A percentile compares a stretch with the other conserved stretches of the same genome.
Evolutionary conservation across 768 basidiomycete species (phyloP).

Genomic region (Calocybe cyanea): DNA sequence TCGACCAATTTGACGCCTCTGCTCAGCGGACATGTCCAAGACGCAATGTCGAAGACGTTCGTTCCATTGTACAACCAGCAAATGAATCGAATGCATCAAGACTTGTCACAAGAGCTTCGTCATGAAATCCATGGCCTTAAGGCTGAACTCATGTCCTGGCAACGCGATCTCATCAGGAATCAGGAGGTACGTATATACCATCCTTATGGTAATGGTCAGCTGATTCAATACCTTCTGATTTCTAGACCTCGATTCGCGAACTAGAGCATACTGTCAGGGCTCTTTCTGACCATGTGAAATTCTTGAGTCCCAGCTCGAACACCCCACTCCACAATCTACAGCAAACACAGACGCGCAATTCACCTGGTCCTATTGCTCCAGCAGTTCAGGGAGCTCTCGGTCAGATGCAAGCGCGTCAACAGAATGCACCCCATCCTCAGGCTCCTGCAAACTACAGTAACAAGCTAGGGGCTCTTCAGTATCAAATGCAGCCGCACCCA

Average conservation of each 20-base stretch:
- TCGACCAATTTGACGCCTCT: slow-evolving; percentile 69
- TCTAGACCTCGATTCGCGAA: slow-evolving; percentile 70
- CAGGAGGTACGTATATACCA: slow-evolving; percentile 60
- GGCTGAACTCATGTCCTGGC: slow-evolving; percentile 78
- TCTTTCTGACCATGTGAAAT: slow-evolving; percentile 81
- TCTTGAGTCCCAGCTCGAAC: slow-evolving; percentile 55
- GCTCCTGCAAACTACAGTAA: slow-evolving; percentile 36
- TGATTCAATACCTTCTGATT: too few species aligned
- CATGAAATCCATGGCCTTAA: slow-evolving; percentile 74
- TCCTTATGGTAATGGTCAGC: slow-evolving; percentile 10
- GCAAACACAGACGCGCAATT: slow-evolving; percentile 38
- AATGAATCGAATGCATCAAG: slow-evolving; percentile 75
- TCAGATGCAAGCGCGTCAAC: slow-evolving; percentile 39
- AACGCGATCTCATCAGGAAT: slow-evolving; percentile 68
- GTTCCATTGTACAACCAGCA: slow-evolving; percentile 75
- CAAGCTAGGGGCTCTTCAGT: slow-evolving; percentile 32
- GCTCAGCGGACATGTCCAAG: slow-evolving; percentile 81
- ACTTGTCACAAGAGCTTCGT: slow-evolving; percentile 70
- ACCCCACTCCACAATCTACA: slow-evolving; percentile 36
- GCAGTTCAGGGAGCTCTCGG: slow-evolving; percentile 33
- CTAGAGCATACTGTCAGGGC: slow-evolving; percentile 74
- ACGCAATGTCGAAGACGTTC: slow-evolving; percentile 67
- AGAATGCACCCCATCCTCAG: slow-evolving; percentile 34
- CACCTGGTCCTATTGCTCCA: slow-evolving; percentile 35
- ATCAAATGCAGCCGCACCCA: slow-evolving; percentile 31